phyloP scores from a whole-genome alignment of 2,329 filamentous ascomycete species.

The Zymoseptoria passerinii region DNA sequence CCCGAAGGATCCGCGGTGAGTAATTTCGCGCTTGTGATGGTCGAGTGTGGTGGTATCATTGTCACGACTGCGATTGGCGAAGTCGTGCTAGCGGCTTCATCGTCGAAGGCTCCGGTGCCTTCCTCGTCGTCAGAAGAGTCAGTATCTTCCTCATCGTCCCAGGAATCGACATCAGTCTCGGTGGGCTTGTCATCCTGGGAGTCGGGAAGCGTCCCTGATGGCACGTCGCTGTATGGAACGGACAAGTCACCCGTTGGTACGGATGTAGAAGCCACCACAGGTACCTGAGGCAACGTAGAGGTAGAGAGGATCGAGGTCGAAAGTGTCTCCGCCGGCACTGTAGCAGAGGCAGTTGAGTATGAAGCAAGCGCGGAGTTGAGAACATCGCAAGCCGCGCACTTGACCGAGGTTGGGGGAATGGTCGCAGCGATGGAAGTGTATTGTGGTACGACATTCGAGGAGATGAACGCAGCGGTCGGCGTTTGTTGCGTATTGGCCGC shows the following conservation, averaged over 20 bases:
- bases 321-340: not conserved
- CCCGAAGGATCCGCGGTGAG: conserved; percentile 14
- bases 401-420: not conserved
- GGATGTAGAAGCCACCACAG: too few species aligned
- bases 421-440: not conserved
- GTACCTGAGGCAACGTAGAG: too few species aligned
- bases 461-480: not conserved
- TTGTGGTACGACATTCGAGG: not conserved
- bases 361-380: not conserved
- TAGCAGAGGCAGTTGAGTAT: not conserved
- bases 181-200: too few species aligned
- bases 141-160: not conserved
- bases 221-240: not conserved
- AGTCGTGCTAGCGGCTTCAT: not conserved
- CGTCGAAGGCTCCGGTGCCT: not conserved
- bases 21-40: conserved; percentile 15
- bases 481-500: not conserved
- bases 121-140: not conserved
- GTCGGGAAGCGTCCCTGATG: not conserved
- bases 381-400: not conserved
- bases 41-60: conserved; percentile 7
- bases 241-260: not conserved
- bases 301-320: not conserved
- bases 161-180: not conserved
- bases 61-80: conserved; percentile 8